Evolutionary conservation across 495 filamentous ascomycete species (phyloP), one percentile per base, ranked within the genome.

Genomic region (Cercophora newfieldiana): DNA sequence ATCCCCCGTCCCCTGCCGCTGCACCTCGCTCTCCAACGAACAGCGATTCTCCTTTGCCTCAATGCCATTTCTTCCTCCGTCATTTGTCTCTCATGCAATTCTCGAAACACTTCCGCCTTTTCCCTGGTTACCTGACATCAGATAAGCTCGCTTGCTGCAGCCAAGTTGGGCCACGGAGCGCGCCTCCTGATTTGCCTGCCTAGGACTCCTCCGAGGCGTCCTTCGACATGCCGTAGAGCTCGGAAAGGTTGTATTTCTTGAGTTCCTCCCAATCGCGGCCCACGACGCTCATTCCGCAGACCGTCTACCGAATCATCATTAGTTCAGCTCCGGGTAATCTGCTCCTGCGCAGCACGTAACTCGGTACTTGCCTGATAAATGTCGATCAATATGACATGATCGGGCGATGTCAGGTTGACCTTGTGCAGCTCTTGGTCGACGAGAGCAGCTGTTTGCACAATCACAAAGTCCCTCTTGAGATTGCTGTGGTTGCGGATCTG

Each of bases 351-450:
- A 33, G 28, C 14, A 30, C 7, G 33, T 1, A 0, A 19, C 61
- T 10, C 37, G 16, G n/a, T 24, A 47, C 65, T 74, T 81, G 96
- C 94, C 85, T 95, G 89, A 75, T 90, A 94, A 22, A 99, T 82
- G 69, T 96, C 91, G 31, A 99, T 88, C 37, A 97, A 77, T 68
- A 99, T 93, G 29, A 95, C 83, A 66, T 91, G 80, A 76, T 98
- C 93, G 30, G 92, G 93, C 26, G 86, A 83, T 30, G 81, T 90
- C 22, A 99, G 83, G 73, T 97, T 88, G 59, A 98, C 95, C 22
- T 87, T 90, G 73, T 98, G 96, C 31, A 82, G 78, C 31, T 83
- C 81, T 29, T 80, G 69, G 26, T 75, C 75, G 56, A 86, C 80
- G n/a, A 82, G 72, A 0, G 63, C 66, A 2, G 95, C 95, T 29